Base-by-base conservation (phyloP, 306 rosid species). In the Sesbania bispinosa region DNA sequence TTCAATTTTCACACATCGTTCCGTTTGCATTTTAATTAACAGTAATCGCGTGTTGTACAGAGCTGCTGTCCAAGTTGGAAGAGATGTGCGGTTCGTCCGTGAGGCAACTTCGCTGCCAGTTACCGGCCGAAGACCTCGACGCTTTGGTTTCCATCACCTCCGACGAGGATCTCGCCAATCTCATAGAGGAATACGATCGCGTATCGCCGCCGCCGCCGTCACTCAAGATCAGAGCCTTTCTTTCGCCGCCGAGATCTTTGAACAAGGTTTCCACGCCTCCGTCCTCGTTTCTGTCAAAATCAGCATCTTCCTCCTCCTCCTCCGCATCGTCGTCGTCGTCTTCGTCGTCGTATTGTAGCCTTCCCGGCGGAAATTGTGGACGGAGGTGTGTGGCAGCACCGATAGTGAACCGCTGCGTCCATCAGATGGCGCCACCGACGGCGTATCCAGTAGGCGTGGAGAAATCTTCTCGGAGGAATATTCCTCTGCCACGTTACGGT, bases 111-210 rank as follows among this genome's bases (percentile, higher is more conserved):
- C 99, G 99, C 13, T 94, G 99, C 70, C 97, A 94, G 19, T 76
- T 91, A 41, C 99, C 99, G 0, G 51, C 85, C 6, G 99, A 94
- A 73, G 99, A 94, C 74, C 91, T 94, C 29, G 99, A 94, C 80
- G 92, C 97, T 69, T 59, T 94, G 47, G 94, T 94, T 4, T 89
- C 99, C 76, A 79, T 94, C 46, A 94, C 93, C 46, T 84, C 87
- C 66, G 93, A 89, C 29, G 99, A 94, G 78, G 99, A 94, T 63
- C 95, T 94, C 32, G 83, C 74, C 19, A 94, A 91, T 75, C 88
- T 94, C 41, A 70, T 91, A 23, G 99, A 94, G 75, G 99, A 94
- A 71, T 94, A 89, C 69, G 95, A 89, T 64, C 87, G 80, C 32
- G 77, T 74, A 2, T 72, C 89, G 0, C 35, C 85, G 23, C 78